Evolutionary conservation across 306 rosid genomes (phyloP).

Genomic region (Quercus suber): DNA sequence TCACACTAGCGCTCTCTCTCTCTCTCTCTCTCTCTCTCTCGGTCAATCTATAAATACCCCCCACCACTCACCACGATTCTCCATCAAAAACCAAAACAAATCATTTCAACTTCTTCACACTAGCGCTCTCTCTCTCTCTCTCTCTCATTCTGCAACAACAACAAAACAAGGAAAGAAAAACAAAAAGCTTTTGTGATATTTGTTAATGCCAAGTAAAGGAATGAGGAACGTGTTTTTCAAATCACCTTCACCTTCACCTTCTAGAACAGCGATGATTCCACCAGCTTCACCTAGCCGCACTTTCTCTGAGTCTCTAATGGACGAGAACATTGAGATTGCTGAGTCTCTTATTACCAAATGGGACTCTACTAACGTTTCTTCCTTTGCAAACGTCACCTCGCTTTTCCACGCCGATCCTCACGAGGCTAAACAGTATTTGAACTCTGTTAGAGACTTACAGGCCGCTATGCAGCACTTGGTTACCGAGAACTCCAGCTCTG

Average conservation of each 20-base stretch:
- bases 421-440: slow-evolving; percentile 65
- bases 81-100: neutral
- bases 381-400: slow-evolving; percentile 7
- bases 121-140: neutral
- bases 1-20: neutral
- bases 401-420: slow-evolving; percentile 54
- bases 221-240: slow-evolving; percentile 39
- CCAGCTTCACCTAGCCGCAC: slow-evolving; percentile 30
- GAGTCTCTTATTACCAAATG: slow-evolving; percentile 48
- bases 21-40: neutral
- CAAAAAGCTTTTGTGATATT: neutral
- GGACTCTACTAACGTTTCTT: slow-evolving; percentile 31
- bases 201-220: slow-evolving; percentile 32
- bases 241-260: slow-evolving; percentile 32
- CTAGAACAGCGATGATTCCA: neutral
- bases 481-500: slow-evolving; percentile 31
- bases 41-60: slow-evolving; percentile 13
- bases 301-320: slow-evolving; percentile 50
- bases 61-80: neutral
- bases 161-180: neutral
- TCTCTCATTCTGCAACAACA: neutral
- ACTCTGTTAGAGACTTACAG: slow-evolving; percentile 53
- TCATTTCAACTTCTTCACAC: neutral
- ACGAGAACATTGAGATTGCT: slow-evolving; percentile 60
- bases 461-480: slow-evolving; percentile 50